phyloP scores from a whole-genome alignment of 768 basidiomycete genomes.

The Suillus paluster region DNA sequence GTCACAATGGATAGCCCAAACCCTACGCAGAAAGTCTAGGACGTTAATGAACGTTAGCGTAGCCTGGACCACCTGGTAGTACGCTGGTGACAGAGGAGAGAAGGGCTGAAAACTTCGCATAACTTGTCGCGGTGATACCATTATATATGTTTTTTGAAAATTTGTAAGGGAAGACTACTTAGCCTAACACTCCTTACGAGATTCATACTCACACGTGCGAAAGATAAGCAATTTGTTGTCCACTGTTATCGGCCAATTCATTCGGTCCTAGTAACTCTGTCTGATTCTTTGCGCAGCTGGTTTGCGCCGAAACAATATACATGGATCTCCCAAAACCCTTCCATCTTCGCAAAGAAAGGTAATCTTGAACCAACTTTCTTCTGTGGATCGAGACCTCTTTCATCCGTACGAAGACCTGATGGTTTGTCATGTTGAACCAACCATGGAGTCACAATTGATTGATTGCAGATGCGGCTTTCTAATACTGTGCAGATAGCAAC shows the following conservation, averaged over 20 bases:
- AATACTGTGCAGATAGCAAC: too few relatives aligned
- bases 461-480: not conserved
- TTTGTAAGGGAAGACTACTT: not conserved
- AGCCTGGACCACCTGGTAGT: not conserved
- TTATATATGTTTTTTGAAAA: slow-evolving; percentile 9
- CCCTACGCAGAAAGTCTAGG: not conserved
- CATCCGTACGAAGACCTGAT: too few relatives aligned
- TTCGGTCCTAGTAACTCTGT: too few relatives aligned
- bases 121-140: not conserved
- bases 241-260: not conserved
- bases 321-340: not conserved
- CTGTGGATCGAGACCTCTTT: too few relatives aligned
- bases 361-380: not conserved
- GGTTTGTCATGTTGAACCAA: too few relatives aligned
- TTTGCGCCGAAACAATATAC: too few relatives aligned
- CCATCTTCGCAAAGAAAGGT: not conserved
- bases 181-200: not conserved
- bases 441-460: too few relatives aligned
- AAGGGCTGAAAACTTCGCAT: not conserved
- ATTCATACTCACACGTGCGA: not conserved
- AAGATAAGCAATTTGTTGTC: slow-evolving; percentile 1
- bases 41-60: not conserved
- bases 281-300: not conserved
- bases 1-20: not conserved
- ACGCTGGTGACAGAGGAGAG: not conserved